These are phyloP conservation scores for Pholiota adiposa DNA, from an alignment of 1,284 basidiomycete species.

Conservation along the genomic window DNA sequence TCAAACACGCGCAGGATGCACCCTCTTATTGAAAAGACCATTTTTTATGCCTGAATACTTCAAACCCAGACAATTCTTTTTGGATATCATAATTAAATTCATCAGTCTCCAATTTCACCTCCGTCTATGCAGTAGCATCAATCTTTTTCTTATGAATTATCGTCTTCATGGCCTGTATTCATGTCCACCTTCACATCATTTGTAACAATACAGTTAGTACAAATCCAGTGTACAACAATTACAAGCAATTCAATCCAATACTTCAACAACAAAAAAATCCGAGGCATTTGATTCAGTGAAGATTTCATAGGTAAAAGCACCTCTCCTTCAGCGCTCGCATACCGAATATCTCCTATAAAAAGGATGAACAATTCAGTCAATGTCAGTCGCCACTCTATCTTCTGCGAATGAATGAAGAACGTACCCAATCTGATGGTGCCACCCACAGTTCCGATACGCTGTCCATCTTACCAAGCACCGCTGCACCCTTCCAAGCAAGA, in stretches of 20 bases:
- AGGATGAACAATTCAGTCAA: conserved; percentile 10
- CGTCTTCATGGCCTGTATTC: conserved; percentile 1
- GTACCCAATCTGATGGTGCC: conserved; percentile 85
- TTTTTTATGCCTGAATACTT: too few relatives aligned
- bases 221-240: conserved; percentile 12
- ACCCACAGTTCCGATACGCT: conserved; percentile 90
- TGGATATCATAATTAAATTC: background rate
- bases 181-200: conserved; percentile 1
- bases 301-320: conserved; percentile 69
- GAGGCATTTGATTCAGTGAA: too few relatives aligned
- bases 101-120: background rate
- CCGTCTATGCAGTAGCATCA: background rate
- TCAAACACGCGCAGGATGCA: too few relatives aligned
- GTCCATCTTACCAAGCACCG: conserved; percentile 94
- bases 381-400: conserved; percentile 7
- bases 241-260: conserved; percentile 3
- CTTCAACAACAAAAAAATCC: background rate
- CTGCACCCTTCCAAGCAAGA: conserved; percentile 94
- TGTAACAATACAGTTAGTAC: conserved; percentile 14
- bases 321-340: conserved; percentile 82
- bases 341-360: conserved; percentile 69
- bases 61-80: too few relatives aligned
- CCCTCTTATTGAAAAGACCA: too few relatives aligned
- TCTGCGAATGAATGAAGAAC: conserved; percentile 17
- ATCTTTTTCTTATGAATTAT: background rate